phyloP scores from a whole-genome alignment of 768 basidiomycete genomes.

The Pleurotus platypus region DNA sequence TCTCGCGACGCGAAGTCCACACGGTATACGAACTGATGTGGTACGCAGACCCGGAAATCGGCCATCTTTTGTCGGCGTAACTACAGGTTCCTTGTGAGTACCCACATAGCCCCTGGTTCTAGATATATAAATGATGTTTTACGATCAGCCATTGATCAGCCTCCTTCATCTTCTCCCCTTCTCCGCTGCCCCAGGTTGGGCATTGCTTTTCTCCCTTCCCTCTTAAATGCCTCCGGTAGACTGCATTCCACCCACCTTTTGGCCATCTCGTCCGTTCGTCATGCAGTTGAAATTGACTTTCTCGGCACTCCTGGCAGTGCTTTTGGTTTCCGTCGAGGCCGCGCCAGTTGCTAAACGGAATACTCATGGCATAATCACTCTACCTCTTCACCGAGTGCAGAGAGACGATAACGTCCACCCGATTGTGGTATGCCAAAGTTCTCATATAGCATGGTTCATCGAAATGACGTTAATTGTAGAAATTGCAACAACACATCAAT shows the following conservation, averaged over 20 bases:
- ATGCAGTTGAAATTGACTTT: slow-evolving; percentile 59
- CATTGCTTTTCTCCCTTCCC: slow-evolving; percentile 21
- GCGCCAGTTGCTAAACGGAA: slow-evolving; percentile 32
- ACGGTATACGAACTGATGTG: no score
- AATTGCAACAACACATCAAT: slow-evolving; percentile 53
- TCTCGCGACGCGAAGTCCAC: not conserved
- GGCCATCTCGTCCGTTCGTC: slow-evolving; percentile 19
- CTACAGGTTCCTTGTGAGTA: no score
- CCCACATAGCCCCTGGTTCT: no score
- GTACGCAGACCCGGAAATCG: no score
- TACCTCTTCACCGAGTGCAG: slow-evolving; percentile 39
- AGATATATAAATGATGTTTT: not conserved
- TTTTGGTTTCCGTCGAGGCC: slow-evolving; percentile 45
- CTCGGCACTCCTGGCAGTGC: slow-evolving; percentile 47
- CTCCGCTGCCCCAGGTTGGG: slow-evolving; percentile 23
- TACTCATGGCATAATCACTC: slow-evolving; percentile 30
- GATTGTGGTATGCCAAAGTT: slow-evolving; percentile 26
- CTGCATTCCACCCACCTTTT: slow-evolving; percentile 12
- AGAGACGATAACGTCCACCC: slow-evolving; percentile 26
- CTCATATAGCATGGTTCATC: not conserved
- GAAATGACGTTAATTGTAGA: not conserved
- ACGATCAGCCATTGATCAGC: not conserved
- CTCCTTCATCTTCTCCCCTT: slow-evolving; percentile 19
- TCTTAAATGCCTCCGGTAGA: slow-evolving; percentile 16
- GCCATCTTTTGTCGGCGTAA: no score